A percentile compares a stretch with the other conserved stretches of the same genome.
Conservation (phyloP, 2,329 filamentous ascomycete species). For the Paecilomyces fulvus region DNA sequence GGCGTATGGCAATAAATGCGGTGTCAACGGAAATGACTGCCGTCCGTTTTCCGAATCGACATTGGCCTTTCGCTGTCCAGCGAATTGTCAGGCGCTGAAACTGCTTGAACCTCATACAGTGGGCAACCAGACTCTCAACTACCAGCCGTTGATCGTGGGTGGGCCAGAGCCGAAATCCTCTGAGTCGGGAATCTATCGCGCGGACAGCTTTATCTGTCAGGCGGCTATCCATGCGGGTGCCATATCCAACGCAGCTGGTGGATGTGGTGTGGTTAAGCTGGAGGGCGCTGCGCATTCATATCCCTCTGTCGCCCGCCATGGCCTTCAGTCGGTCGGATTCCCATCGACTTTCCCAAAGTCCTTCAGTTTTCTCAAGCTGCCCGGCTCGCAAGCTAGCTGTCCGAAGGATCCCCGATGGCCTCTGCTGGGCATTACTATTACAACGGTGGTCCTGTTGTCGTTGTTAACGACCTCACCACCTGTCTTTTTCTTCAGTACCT, state of each 20-base stretch:
- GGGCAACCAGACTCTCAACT: constrained; percentile 44
- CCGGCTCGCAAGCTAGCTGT: constrained; percentile 46
- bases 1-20: constrained; percentile 40
- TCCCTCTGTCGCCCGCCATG: constrained; percentile 56
- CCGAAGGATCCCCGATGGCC: constrained; percentile 77
- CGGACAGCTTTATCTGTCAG: constrained; percentile 80
- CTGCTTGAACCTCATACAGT: constrained; percentile 44
- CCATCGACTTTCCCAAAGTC: constrained; percentile 83
- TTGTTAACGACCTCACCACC: constrained; percentile 71
- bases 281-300: constrained; percentile 61
- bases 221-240: constrained; percentile 78
- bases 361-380: constrained; percentile 65
- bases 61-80: constrained; percentile 49
- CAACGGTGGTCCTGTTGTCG: constrained; percentile 68
- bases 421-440: constrained; percentile 69
- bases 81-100: constrained; percentile 41
- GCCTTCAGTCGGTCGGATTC: constrained; percentile 69
- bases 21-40: constrained; percentile 48
- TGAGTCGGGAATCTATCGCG: constrained; percentile 61
- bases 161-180: constrained; percentile 33
- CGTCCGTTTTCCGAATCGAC: constrained; percentile 46
- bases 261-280: constrained; percentile 72
- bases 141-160: constrained; percentile 45
- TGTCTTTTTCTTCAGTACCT: constrained; percentile 77
- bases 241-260: constrained; percentile 61